Conservation (phyloP, 441 rosid genomes). For the Populus hybrid region DNA sequence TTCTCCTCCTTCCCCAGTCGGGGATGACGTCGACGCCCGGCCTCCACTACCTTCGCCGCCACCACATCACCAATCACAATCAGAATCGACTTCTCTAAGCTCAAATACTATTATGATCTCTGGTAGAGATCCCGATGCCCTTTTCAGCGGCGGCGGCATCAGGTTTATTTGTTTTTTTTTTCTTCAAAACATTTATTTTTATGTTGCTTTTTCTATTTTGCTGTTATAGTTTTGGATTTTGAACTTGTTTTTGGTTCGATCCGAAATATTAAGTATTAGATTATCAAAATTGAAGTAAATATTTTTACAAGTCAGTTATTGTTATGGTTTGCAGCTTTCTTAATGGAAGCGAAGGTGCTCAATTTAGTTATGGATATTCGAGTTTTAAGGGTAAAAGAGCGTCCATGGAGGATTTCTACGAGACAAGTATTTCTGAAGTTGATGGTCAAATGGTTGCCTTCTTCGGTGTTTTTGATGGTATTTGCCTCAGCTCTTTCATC, state of each 20-base stretch:
- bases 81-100: not conserved
- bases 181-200: not conserved
- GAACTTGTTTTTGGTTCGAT: not conserved
- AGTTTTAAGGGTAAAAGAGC: slow-evolving; percentile 74
- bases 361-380: slow-evolving; percentile 79
- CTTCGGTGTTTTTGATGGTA: slow-evolving; percentile 91
- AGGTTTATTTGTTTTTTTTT: slow-evolving; percentile 29
- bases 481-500: not conserved
- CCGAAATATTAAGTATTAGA: not conserved
- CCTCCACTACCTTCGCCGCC: slow-evolving; percentile 13
- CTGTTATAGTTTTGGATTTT: not conserved
- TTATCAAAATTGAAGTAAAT: not conserved
- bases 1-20: slow-evolving; percentile 25
- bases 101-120: slow-evolving; percentile 39
- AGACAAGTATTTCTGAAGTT: slow-evolving; percentile 71
- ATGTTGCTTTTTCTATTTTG: not conserved
- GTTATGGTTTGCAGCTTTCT: slow-evolving; percentile 39
- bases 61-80: not conserved
- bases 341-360: slow-evolving; percentile 41
- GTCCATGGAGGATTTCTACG: slow-evolving; percentile 85
- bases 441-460: slow-evolving; percentile 88
- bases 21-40: slow-evolving; percentile 38
- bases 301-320: not conserved
- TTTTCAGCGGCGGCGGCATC: slow-evolving; percentile 70
- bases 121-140: slow-evolving; percentile 41